Percentiles rank a stretch among this genome's conserved stretches.
Evolutionary conservation across 2,329 filamentous ascomycete species (phyloP).

Genomic region (Furcasterigmium furcatum): DNA sequence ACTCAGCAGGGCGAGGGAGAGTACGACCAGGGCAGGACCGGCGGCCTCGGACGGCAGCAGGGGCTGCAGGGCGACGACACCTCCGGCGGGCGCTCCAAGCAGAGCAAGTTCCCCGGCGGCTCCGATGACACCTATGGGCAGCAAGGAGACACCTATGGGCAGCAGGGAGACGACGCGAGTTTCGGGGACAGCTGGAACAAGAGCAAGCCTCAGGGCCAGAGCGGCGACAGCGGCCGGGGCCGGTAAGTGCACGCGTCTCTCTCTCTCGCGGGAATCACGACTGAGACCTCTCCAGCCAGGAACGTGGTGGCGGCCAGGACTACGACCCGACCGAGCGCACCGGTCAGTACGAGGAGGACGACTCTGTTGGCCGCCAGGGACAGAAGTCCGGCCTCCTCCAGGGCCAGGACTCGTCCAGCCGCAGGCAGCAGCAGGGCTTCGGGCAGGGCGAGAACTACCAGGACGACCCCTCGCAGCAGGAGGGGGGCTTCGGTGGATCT

Average conservation of each 20-base stretch:
- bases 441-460: conserved; percentile 38
- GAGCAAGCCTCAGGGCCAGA: conserved; percentile 41
- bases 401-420: conserved; percentile 31
- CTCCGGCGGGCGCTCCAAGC: conserved; percentile 36
- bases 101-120: conserved; percentile 40
- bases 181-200: conserved; percentile 43
- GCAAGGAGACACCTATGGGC: conserved; percentile 34
- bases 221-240: conserved; percentile 40
- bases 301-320: conserved; percentile 36
- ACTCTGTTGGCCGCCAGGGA: conserved; percentile 2
- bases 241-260: conserved; percentile 26
- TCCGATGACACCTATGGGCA: conserved; percentile 33
- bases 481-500: conserved; percentile 37
- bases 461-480: too few relatives aligned
- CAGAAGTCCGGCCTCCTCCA: conserved; percentile 12
- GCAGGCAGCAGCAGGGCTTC: conserved; percentile 31
- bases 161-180: conserved; percentile 37
- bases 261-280: too few relatives aligned
- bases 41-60: conserved; percentile 33
- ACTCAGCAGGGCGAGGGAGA: conserved; percentile 42
- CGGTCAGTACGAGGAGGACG: not conserved
- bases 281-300: too few relatives aligned
- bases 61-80: conserved; percentile 36
- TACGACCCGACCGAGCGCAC: conserved; percentile 25
- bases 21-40: conserved; percentile 46